Percentiles rank a stretch among this genome's conserved stretches.
These are phyloP conservation scores for Penicillium frequentans DNA, from an alignment of 2,329 filamentous ascomycete genomes.

Conservation along the genomic window DNA sequence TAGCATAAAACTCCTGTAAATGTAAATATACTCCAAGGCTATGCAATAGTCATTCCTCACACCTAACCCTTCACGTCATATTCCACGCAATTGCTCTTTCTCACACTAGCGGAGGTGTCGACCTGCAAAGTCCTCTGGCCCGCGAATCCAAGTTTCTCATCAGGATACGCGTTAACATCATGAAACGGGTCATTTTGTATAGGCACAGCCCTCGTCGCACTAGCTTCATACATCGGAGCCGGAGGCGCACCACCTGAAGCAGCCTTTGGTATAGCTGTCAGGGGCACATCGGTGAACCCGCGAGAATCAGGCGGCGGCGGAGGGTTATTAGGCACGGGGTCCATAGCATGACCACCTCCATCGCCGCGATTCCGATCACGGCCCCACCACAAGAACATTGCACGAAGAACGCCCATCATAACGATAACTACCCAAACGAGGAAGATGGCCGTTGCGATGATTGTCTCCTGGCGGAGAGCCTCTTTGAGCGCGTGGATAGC, in stretches of 20 bases:
- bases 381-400: constrained; percentile 60
- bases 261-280: constrained; percentile 31
- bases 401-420: constrained; percentile 70
- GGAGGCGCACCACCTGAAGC: constrained; percentile 14
- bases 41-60: not conserved
- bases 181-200: constrained; percentile 1
- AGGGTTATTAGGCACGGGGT: constrained; percentile 7
- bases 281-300: constrained; percentile 40
- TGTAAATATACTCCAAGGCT: not conserved
- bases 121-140: constrained; percentile 38
- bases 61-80: constrained; percentile 35
- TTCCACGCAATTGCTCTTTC: constrained; percentile 40
- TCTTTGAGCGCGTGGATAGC: constrained; percentile 68
- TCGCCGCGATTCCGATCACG: constrained; percentile 63
- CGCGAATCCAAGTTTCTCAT: constrained; percentile 46
- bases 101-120: constrained; percentile 20
- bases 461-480: constrained; percentile 71
- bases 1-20: not conserved
- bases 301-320: constrained; percentile 14
- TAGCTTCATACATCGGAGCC: constrained; percentile 27
- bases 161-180: constrained; percentile 25
- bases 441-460: constrained; percentile 74
- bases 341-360: constrained; percentile 48
- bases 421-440: constrained; percentile 76
- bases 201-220: constrained; percentile 11